Conservation (phyloP, 2,329 filamentous ascomycete species). For the Sarocladium brachiariae region DNA sequence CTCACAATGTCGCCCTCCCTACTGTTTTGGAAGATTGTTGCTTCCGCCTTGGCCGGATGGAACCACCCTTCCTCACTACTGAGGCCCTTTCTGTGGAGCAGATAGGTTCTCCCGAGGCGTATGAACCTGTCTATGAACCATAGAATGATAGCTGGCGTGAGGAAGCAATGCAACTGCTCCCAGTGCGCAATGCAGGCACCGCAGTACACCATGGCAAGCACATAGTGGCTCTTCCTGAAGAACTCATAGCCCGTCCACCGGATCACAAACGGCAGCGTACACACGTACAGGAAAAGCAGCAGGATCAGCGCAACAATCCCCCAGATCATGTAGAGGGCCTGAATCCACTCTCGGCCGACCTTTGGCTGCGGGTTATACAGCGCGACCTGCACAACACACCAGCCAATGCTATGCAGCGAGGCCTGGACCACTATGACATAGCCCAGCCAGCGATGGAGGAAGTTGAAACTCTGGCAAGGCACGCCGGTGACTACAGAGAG, state of each 20-base stretch:
- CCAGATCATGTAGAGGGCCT: conserved; percentile 64
- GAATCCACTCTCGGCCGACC: conserved; percentile 49
- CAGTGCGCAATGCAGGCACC: conserved; percentile 65
- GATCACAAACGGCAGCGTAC: conserved; percentile 53
- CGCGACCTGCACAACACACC: conserved; percentile 58
- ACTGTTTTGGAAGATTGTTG: conserved; percentile 45
- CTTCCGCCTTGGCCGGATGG: conserved; percentile 17
- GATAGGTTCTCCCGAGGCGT: conserved; percentile 43
- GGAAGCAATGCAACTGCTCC: conserved; percentile 54
- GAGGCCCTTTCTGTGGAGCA: conserved; percentile 27
- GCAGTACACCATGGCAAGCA: conserved; percentile 43
- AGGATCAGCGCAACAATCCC: conserved; percentile 63
- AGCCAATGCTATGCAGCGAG: conserved; percentile 62
- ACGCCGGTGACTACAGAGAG: conserved; percentile 64
- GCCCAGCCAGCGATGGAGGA: conserved; percentile 69
- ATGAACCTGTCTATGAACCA: conserved; percentile 52
- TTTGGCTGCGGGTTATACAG: conserved; percentile 67
- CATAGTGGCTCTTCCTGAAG: conserved; percentile 62
- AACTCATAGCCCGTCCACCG: conserved; percentile 66
- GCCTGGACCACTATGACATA: conserved; percentile 66
- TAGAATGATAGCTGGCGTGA: conserved; percentile 53
- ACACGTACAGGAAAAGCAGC: conserved; percentile 51
- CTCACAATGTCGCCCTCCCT: conserved; percentile 57
- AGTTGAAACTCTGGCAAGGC: conserved; percentile 71
- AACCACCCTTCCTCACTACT: conserved; percentile 10